Conservation (phyloP, 495 filamentous ascomycete species). For the Chaetomium tenue region DNA sequence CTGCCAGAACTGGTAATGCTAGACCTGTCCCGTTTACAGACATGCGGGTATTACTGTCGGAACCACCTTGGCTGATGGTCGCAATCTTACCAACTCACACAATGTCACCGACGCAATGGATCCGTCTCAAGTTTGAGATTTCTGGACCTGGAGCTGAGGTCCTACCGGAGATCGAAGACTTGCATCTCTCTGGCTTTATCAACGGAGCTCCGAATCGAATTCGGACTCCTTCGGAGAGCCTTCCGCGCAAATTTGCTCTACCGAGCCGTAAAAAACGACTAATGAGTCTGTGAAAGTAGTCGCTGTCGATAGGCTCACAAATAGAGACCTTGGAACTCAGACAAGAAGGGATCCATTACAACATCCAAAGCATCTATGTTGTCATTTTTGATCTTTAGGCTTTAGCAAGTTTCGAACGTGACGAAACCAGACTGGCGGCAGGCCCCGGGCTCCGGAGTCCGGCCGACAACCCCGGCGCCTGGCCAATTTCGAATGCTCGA, state of each 20-base stretch:
- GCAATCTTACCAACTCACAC: not conserved
- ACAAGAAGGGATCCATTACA: not conserved
- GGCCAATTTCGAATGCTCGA: too few species aligned
- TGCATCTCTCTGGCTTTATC: not conserved
- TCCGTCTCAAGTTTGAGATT: not conserved
- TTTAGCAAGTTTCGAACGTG: not conserved
- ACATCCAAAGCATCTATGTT: slow-evolving; percentile 2
- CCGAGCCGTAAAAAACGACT: too few species aligned
- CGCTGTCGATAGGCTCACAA: too few species aligned
- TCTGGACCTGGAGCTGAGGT: not conserved
- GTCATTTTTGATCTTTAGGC: not conserved
- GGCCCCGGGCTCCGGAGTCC: not conserved
- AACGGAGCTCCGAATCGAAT: not conserved
- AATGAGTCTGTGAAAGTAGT: too few species aligned
- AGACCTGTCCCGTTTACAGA: not conserved
- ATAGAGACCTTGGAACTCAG: too few species aligned
- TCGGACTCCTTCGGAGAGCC: not conserved
- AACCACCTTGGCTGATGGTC: not conserved
- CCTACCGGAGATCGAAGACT: not conserved
- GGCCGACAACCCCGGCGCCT: not conserved
- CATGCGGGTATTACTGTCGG: not conserved
- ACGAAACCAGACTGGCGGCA: not conserved
- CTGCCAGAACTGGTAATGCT: too few species aligned
- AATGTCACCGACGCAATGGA: not conserved
- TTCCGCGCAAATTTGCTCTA: not conserved